Evolutionary conservation across 345 rosid genomes (phyloP).

Genomic region (Corymbia maculata): DNA sequence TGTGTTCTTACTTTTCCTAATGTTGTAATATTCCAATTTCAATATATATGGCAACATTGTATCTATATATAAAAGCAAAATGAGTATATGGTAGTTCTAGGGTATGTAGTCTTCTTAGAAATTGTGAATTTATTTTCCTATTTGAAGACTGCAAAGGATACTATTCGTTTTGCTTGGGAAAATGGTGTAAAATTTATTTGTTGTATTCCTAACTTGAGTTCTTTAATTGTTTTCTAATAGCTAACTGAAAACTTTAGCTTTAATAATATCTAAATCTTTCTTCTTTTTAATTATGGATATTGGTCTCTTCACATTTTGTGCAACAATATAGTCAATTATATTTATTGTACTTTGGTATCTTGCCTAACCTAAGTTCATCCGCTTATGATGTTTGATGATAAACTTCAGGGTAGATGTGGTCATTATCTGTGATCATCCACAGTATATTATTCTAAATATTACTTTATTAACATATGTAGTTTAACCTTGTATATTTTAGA

Average conservation of each 20-base stretch:
- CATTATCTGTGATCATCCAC: not conserved
- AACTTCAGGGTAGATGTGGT: not conserved
- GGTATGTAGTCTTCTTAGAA: not conserved
- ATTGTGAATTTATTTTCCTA: not conserved
- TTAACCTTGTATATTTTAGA: not conserved
- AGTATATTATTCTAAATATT: not conserved
- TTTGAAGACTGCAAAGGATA: not conserved
- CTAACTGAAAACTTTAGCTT: not conserved
- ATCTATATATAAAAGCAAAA: not conserved
- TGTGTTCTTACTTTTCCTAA: not conserved
- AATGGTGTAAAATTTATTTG: not conserved
- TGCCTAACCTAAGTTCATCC: not conserved
- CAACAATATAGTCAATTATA: not conserved
- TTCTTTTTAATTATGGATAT: not conserved
- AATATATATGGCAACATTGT: not conserved
- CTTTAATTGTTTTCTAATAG: not conserved
- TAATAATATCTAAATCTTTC: not conserved
- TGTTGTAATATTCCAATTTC: not conserved
- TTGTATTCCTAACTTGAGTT: not conserved
- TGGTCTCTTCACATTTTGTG: not conserved
- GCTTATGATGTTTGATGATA: not conserved
- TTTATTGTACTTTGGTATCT: not conserved
- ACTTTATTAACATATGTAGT: not conserved
- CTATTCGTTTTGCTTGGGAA: not conserved
- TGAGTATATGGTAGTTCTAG: not conserved